Evolutionary conservation across 768 basidiomycete genomes (phyloP).

Genomic region (Naganishia kalamii): DNA sequence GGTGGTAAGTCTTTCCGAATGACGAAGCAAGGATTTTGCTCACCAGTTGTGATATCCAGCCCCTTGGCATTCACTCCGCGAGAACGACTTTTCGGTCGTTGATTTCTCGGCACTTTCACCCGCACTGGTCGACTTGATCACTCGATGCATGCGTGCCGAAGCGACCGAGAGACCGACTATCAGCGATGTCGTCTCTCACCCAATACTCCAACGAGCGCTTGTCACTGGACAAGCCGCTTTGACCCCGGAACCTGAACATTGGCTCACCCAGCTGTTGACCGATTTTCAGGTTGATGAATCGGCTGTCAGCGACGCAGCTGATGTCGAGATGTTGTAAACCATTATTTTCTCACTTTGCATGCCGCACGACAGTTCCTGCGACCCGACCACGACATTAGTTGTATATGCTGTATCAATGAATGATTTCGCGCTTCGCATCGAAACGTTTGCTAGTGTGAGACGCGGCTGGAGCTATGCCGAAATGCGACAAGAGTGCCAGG

Average conservation of each 20-base stretch:
- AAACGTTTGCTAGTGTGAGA: too few species aligned
- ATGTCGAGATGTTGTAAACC: constrained; percentile 30
- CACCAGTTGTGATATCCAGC: constrained; percentile 52
- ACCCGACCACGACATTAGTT: neutral
- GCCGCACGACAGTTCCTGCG: neutral
- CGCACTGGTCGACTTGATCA: constrained; percentile 42
- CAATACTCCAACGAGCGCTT: constrained; percentile 35
- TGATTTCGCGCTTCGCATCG: too few species aligned
- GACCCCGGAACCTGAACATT: constrained; percentile 38
- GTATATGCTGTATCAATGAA: constrained; percentile 3
- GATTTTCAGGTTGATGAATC: constrained; percentile 9
- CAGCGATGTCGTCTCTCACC: constrained; percentile 34
- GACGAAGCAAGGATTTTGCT: constrained; percentile 50
- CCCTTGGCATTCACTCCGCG: constrained; percentile 85
- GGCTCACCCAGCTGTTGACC: constrained; percentile 37
- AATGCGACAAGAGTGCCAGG: too few species aligned
- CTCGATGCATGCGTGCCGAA: constrained; percentile 37
- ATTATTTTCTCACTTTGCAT: neutral
- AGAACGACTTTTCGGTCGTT: constrained; percentile 73
- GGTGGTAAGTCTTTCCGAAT: constrained; percentile 50
- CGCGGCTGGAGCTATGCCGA: too few species aligned
- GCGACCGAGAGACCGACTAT: constrained; percentile 46
- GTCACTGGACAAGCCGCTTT: constrained; percentile 35
- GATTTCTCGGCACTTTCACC: constrained; percentile 44
- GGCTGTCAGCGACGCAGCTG: neutral